These are phyloP conservation scores for Hymenochaete sp. DNA, from an alignment of 1,284 basidiomycete species.

Conservation along the genomic window DNA sequence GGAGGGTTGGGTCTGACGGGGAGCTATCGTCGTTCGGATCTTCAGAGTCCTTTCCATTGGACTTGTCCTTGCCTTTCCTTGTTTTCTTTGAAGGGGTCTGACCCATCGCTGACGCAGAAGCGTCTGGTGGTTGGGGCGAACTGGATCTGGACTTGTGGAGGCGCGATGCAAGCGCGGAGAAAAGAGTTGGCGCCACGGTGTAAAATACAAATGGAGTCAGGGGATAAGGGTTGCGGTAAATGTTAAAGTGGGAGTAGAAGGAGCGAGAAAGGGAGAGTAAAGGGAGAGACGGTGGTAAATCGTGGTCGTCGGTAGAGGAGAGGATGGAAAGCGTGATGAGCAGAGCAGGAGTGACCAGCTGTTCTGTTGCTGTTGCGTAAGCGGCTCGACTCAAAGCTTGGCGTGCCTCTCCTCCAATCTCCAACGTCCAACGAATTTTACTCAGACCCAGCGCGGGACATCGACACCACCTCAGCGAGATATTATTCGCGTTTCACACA, in stretches of 20 bases:
- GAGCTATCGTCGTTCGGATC: constrained; percentile 9
- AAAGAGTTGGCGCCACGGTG: constrained; percentile 73
- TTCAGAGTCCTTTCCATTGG: constrained; percentile 18
- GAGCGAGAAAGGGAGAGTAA: constrained; percentile 6
- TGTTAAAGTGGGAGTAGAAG: constrained; percentile 15
- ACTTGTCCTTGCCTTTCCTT: constrained; percentile 48
- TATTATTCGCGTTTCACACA: too few relatives aligned
- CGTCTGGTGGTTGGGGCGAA: constrained; percentile 48
- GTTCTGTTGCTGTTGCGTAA: background rate
- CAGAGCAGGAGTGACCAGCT: background rate
- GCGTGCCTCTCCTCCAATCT: constrained; percentile 1
- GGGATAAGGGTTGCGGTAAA: too few relatives aligned
- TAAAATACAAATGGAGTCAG: constrained; percentile 16
- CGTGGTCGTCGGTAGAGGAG: constrained; percentile 2
- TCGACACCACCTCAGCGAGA: constrained; percentile 4
- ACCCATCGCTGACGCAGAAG: constrained; percentile 47
- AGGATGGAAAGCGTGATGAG: constrained; percentile 1
- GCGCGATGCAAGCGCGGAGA: constrained; percentile 64
- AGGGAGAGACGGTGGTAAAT: background rate
- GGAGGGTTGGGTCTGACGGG: constrained; percentile 17
- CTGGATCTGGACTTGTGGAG: constrained; percentile 61
- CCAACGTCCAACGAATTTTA: background rate
- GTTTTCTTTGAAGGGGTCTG: constrained; percentile 73
- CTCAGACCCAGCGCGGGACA: background rate
- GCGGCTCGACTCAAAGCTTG: background rate